These are phyloP conservation scores for Singerocomus rubriflavus DNA, from an alignment of 1,284 basidiomycete species.

Conservation along the genomic window DNA sequence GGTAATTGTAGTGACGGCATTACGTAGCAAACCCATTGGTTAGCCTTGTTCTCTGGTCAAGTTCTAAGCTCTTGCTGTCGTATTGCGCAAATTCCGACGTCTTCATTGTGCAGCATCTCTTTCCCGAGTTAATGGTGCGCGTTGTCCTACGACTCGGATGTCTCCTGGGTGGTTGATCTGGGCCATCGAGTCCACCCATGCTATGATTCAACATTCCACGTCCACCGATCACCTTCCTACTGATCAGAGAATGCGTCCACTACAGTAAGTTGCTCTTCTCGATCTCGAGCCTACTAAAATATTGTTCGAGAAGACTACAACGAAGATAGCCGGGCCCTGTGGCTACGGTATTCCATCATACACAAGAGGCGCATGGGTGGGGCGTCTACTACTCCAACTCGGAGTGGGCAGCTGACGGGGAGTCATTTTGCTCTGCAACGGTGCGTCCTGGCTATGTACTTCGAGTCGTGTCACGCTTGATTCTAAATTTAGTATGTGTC, in stretches of 20 bases:
- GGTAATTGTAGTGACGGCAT: conserved; percentile 1
- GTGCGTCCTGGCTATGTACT: not conserved
- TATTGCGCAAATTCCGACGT: not conserved
- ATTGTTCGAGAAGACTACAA: conserved; percentile 1
- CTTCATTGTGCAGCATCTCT: not conserved
- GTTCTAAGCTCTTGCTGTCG: not conserved
- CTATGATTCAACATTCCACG: not conserved
- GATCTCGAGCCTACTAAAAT: not conserved
- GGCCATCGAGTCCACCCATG: not conserved
- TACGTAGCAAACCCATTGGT: not conserved
- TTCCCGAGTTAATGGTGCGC: not conserved
- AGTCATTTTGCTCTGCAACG: not conserved
- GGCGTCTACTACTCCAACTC: not conserved
- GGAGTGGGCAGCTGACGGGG: not conserved
- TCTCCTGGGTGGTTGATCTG: not conserved
- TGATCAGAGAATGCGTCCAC: not conserved
- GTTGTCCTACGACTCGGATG: no score
- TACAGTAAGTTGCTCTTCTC: no score
- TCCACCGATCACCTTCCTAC: conserved; percentile 3
- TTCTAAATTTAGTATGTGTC: not conserved
- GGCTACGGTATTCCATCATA: not conserved
- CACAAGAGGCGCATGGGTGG: not conserved
- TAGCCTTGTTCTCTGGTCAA: not conserved
- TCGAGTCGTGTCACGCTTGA: not conserved
- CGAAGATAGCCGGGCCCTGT: not conserved